A percentile compares a stretch with the other conserved stretches of the same genome.
phyloP scores from a whole-genome alignment of 2,329 filamentous ascomycete species.

The Xylaria sp. region DNA sequence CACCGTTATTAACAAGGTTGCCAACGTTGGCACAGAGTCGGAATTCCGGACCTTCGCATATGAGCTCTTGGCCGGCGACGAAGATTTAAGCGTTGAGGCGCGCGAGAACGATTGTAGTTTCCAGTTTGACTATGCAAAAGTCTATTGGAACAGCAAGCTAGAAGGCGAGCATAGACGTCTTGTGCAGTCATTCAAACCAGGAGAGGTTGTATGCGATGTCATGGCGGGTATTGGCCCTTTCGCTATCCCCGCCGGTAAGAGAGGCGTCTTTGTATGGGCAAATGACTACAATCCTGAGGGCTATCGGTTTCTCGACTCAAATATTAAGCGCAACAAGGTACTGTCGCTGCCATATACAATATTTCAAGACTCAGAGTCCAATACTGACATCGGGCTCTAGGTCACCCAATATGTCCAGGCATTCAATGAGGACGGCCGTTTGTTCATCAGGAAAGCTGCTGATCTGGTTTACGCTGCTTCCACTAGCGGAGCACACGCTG shows the following conservation, averaged over 20 bases:
- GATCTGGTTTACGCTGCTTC: slow-evolving; percentile 67
- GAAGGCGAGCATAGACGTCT: slow-evolving; percentile 89
- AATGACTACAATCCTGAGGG: slow-evolving; percentile 97
- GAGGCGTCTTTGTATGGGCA: slow-evolving; percentile 91
- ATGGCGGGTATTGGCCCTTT: slow-evolving; percentile 99
- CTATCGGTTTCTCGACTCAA: slow-evolving; percentile 75
- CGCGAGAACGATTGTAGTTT: slow-evolving; percentile 88
- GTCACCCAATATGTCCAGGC: slow-evolving; percentile 76
- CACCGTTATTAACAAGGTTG: slow-evolving; percentile 96
- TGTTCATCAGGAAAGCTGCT: slow-evolving; percentile 80
- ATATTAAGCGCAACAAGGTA: slow-evolving; percentile 83
- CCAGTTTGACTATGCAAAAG: slow-evolving; percentile 91
- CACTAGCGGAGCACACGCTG: slow-evolving; percentile 62
- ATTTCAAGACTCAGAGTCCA: background rate
- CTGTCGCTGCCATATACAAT: slow-evolving; percentile 32
- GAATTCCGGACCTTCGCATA: slow-evolving; percentile 93
- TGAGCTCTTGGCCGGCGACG: slow-evolving; percentile 83
- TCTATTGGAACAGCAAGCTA: slow-evolving; percentile 97
- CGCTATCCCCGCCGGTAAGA: slow-evolving; percentile 89
- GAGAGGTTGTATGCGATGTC: slow-evolving; percentile 92
- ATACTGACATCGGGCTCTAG: slow-evolving; percentile 50
- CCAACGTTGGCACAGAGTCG: slow-evolving; percentile 85
- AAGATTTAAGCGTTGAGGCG: slow-evolving; percentile 85
- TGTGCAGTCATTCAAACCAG: slow-evolving; percentile 78
- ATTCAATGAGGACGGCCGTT: slow-evolving; percentile 83